phyloP scores from a whole-genome alignment of 805 yeast species.

The Barnettozyma botsteinii region DNA sequence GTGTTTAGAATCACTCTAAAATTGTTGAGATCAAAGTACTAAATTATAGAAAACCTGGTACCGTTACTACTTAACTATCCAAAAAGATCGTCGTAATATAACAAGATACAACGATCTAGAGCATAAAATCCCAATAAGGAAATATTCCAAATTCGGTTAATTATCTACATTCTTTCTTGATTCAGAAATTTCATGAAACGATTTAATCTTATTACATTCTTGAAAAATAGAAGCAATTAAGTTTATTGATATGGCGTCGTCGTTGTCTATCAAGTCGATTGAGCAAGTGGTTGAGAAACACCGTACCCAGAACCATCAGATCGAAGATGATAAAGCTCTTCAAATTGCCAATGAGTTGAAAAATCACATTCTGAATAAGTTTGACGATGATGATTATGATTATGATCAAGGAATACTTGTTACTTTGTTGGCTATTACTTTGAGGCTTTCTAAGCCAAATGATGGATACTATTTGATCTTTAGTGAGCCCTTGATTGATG shows the following conservation, averaged over 20 bases:
- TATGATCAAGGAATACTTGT: conserved; percentile 47
- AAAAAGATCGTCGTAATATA: too few relatives aligned
- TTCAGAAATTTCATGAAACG: conserved; percentile 29
- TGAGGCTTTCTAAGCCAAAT: conserved; percentile 40
- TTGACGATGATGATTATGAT: too few relatives aligned
- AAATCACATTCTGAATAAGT: conserved; percentile 36
- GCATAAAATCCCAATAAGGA: background rate
- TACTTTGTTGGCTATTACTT: conserved; percentile 45
- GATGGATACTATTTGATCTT: conserved; percentile 31
- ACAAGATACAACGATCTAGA: too few relatives aligned
- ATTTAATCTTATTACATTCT: too few relatives aligned
- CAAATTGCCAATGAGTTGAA: conserved; percentile 29
- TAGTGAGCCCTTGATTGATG: conserved; percentile 36
- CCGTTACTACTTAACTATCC: too few relatives aligned
- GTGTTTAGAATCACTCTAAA: too few relatives aligned
- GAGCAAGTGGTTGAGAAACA: conserved; percentile 19
- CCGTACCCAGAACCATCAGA: conserved; percentile 11
- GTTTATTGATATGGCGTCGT: conserved; percentile 7
- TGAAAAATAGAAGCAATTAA: too few relatives aligned
- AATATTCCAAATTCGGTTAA: background rate
- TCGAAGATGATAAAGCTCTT: conserved; percentile 16
- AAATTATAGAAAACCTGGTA: too few relatives aligned
- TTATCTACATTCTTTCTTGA: background rate
- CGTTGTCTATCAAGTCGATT: conserved; percentile 12
- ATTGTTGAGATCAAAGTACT: too few relatives aligned